Percentiles rank a stretch among this genome's conserved stretches.
phyloP scores from a whole-genome alignment of 2,329 filamentous ascomycete genomes.

The Fusarium sp. region DNA sequence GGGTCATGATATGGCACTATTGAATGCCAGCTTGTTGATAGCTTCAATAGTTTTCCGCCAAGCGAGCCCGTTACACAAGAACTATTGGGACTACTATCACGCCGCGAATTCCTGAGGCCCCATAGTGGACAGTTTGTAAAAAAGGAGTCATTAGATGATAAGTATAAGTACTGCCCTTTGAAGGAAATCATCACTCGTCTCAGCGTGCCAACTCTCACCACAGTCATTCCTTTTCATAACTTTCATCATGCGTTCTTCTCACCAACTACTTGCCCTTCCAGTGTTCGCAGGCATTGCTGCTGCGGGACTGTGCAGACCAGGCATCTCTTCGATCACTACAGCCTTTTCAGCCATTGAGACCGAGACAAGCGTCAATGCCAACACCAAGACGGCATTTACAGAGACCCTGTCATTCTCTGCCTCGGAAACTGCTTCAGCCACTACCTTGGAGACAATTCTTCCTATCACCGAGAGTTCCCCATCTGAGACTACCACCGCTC shows the following conservation, averaged over 20 bases:
- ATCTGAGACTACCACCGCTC: neutral
- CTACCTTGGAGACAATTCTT: fast-evolving
- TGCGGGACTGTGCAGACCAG: neutral
- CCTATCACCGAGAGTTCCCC: neutral
- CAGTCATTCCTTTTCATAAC: neutral
- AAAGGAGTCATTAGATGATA: neutral
- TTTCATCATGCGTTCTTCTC: neutral
- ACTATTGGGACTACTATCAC: neutral
- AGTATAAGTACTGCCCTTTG: neutral
- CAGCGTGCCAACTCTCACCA: neutral
- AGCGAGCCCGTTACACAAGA: neutral
- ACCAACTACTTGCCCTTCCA: neutral
- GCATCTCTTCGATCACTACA: neutral
- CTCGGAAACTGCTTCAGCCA: neutral
- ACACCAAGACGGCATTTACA: neutral
- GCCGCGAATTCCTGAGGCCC: neutral
- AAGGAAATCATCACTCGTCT: neutral
- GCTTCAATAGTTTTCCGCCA: neutral
- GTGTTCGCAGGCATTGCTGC: neutral
- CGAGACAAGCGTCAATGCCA: neutral
- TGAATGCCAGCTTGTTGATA: neutral
- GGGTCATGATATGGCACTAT: neutral
- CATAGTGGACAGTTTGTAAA: neutral
- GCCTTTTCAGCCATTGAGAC: neutral
- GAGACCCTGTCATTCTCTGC: neutral